Evolutionary conservation across 1,284 basidiomycete genomes (phyloP).

Genomic region (Tilletia indica): DNA sequence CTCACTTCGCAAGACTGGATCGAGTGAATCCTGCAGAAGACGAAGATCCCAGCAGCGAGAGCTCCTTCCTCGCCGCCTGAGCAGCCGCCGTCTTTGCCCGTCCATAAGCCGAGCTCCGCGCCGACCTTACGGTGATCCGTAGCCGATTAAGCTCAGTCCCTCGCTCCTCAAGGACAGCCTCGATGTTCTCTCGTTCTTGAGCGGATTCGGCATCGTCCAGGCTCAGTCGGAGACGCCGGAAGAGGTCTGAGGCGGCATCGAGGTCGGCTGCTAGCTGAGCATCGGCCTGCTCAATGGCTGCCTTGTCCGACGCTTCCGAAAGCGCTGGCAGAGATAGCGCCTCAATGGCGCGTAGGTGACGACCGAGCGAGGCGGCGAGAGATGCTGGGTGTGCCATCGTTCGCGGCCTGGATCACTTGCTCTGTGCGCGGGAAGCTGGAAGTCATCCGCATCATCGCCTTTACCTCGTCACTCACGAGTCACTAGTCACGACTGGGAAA

Average conservation of each 20-base stretch:
- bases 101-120: not conserved
- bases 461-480: too few relatives aligned
- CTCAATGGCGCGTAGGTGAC: constrained; percentile 3
- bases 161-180: not conserved
- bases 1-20: constrained; percentile 5
- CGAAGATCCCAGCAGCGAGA: constrained; percentile 16
- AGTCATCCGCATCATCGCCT: too few relatives aligned
- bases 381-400: constrained; percentile 3
- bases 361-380: not conserved
- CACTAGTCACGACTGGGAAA: too few relatives aligned
- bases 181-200: constrained; percentile 29
- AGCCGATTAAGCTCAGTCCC: not conserved
- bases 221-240: constrained; percentile 33
- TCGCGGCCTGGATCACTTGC: not conserved
- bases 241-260: constrained; percentile 20
- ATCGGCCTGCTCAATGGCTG: constrained; percentile 11
- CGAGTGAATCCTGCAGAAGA: not conserved
- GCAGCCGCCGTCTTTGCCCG: constrained; percentile 18
- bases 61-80: constrained; percentile 21
- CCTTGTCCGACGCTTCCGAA: not conserved
- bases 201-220: constrained; percentile 37
- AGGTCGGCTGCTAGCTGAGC: constrained; percentile 7
- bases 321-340: constrained; percentile 4
- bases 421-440: too few relatives aligned
- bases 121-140: not conserved